Base-by-base conservation (phyloP, 2,329 filamentous ascomycete species). In the Phyllosticta capitalensis region DNA sequence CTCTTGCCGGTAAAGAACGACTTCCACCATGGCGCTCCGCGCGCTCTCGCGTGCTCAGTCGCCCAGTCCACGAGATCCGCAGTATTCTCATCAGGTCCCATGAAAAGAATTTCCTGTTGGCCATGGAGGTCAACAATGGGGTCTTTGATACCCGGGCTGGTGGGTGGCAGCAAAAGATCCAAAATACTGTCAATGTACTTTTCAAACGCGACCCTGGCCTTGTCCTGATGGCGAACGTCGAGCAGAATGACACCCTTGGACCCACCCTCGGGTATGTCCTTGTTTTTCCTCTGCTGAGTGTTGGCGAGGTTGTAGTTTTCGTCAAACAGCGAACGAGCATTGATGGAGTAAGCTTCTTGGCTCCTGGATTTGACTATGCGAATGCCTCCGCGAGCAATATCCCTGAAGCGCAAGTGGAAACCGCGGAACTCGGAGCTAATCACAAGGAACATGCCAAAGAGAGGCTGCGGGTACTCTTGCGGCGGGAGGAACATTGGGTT, bases 1-100 rank as follows among this genome's bases (percentile, higher is more conserved):
- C 90, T 96, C 82, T 99, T 99, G 69, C 94, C 94, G 1, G 94
- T 99, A 81, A 99, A 99, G 83, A 99, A 99, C 0, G 94, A 99
- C 81, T 99, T 99, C 94, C 94, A 99, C 90, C 92, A 99, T 26
- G 91, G 90, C 4, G 94, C 94, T 52, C 91, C 91, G 67, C 94
- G 86, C 63, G 79, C 78, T 56, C 90, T 85, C 62, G 94, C 94
- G 74, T 99, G 94, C 74, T 94, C 87, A 1, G 94, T 99, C n/a
- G 94, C 94, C 94, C 94, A 99, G 75, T 99, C 86, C 56, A 99
- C 94, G 33, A 99, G 82, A 69, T 96, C 90, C 21, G 94, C 94
- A 1, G 94, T 99, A 78, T 99, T 99, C 84, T 99, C 94, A 66
- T 99, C 94, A 0, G 94, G 94, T 33, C 94, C 94, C 90, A 99